These are phyloP conservation scores for Gyromitra esculenta DNA, from an alignment of 2,329 filamentous ascomycete genomes.

Conservation along the genomic window DNA sequence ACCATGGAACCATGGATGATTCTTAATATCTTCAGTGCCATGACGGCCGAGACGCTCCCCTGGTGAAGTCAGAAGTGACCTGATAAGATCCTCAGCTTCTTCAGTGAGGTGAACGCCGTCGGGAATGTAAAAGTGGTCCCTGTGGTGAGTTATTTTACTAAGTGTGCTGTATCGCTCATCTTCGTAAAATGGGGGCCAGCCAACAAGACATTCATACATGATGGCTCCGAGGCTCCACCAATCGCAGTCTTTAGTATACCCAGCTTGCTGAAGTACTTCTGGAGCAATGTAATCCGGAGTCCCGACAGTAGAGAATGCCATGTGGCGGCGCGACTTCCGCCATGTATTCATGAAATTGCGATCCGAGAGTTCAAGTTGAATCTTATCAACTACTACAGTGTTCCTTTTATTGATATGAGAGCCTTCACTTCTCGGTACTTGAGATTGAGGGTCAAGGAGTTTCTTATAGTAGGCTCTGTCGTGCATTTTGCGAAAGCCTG, in stretches of 20 bases:
- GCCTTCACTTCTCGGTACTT: constrained; percentile 68
- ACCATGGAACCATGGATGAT: constrained; percentile 92
- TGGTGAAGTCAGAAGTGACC: constrained; percentile 91
- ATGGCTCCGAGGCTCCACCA: constrained; percentile 99
- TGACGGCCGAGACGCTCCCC: constrained; percentile 88
- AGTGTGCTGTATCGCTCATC: constrained; percentile 97
- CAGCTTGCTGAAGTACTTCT: constrained; percentile 95
- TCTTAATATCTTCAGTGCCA: constrained; percentile 89
- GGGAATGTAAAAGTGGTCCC: constrained; percentile 92
- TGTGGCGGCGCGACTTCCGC: constrained; percentile 90
- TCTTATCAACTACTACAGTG: constrained; percentile 95
- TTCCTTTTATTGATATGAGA: constrained; percentile 66
- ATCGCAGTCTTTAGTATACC: constrained; percentile 96
- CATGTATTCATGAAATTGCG: constrained; percentile 97
- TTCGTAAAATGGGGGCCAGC: constrained; percentile 98
- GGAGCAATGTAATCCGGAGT: constrained; percentile 99
- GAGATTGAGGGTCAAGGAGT: constrained; percentile 78
- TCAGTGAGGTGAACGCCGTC: constrained; percentile 87
- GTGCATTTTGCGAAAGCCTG: constrained; percentile 96
- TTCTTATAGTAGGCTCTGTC: constrained; percentile 98
- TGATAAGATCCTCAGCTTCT: constrained; percentile 90
- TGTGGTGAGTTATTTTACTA: constrained; percentile 98
- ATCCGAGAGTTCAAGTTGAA: constrained; percentile 98
- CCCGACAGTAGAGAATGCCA: constrained; percentile 97
- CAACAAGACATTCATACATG: constrained; percentile 98